A percentile compares a stretch with the other conserved stretches of the same genome.
Evolutionary conservation across 371 early-diverging fungal species (phyloP).

Genomic region (Synchytrium microbalum): DNA sequence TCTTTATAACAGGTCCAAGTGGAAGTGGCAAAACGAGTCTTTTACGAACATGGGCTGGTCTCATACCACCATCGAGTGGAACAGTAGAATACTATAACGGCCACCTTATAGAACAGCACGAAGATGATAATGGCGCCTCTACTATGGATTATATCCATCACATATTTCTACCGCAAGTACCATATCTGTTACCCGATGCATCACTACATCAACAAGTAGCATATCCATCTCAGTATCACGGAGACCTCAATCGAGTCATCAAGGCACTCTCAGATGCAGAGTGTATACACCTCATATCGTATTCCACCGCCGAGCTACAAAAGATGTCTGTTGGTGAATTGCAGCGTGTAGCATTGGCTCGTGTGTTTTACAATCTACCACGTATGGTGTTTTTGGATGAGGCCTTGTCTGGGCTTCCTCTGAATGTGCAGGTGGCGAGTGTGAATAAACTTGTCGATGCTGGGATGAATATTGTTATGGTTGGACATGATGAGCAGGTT

Average conservation of each 20-base stretch:
- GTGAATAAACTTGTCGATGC: no score
- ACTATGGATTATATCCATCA: no score
- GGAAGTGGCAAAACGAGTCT: slow-evolving; percentile 77
- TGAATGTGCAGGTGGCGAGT: no score
- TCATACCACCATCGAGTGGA: slow-evolving; percentile 80
- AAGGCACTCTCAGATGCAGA: no score
- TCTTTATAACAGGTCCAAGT: slow-evolving; percentile 71
- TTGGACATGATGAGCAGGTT: no score
- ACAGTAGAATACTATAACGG: background rate
- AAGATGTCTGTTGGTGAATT: slow-evolving; percentile 18
- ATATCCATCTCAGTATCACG: no score
- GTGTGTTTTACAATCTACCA: slow-evolving; percentile 45
- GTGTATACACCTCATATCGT: no score
- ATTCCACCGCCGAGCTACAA: no score
- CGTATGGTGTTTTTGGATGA: slow-evolving; percentile 43
- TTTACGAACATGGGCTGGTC: slow-evolving; percentile 69
- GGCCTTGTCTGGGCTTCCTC: slow-evolving; percentile 37
- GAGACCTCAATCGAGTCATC: background rate
- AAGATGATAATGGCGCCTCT: slow-evolving; percentile 1
- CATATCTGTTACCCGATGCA: slow-evolving; percentile 12
- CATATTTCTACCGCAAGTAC: slow-evolving; percentile 14
- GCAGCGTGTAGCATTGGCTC: slow-evolving; percentile 30
- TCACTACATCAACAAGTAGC: slow-evolving; percentile 14
- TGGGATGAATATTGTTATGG: no score
- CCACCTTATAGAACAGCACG: slow-evolving; percentile 3